phyloP scores from a whole-genome alignment of 257 asterid genomes.

The Perilla frutescens region DNA sequence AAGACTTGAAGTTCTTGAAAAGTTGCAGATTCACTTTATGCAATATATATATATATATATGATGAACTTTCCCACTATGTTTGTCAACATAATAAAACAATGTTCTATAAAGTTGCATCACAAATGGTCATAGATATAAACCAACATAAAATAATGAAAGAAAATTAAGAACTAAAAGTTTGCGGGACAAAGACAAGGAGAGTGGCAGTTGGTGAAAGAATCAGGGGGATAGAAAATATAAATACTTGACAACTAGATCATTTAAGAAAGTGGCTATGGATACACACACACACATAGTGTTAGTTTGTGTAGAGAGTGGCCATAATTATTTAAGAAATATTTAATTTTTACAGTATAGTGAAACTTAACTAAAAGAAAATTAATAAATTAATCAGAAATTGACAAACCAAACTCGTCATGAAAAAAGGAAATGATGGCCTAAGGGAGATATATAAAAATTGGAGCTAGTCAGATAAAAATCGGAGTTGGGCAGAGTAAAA shows the following conservation, averaged over 20 bases:
- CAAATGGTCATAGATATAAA: neutral
- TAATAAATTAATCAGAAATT: slow-evolving; percentile 1
- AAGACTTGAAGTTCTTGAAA: neutral
- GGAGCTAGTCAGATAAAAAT: no score
- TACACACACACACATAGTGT: neutral
- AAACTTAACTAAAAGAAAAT: neutral
- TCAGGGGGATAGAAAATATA: neutral
- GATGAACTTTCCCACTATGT: neutral
- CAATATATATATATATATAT: neutral
- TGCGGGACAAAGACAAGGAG: neutral
- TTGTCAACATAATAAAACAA: neutral
- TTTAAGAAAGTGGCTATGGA: neutral
- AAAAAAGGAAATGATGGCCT: neutral
- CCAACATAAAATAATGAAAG: slow-evolving; percentile 13
- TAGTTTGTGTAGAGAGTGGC: neutral
- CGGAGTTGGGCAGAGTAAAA: no score
- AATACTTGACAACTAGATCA: neutral
- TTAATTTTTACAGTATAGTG: neutral
- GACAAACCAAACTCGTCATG: neutral
- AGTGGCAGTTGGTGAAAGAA: neutral
- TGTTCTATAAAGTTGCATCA: neutral
- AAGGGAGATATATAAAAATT: no score
- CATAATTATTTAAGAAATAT: neutral
- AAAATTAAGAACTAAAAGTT: slow-evolving; percentile 3
- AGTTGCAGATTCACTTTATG: neutral